Evolutionary conservation across 2,329 filamentous ascomycete genomes (phyloP), one percentile per base, ranked within the genome.

Genomic region (Stagonosporopsis chrysanthemi): DNA sequence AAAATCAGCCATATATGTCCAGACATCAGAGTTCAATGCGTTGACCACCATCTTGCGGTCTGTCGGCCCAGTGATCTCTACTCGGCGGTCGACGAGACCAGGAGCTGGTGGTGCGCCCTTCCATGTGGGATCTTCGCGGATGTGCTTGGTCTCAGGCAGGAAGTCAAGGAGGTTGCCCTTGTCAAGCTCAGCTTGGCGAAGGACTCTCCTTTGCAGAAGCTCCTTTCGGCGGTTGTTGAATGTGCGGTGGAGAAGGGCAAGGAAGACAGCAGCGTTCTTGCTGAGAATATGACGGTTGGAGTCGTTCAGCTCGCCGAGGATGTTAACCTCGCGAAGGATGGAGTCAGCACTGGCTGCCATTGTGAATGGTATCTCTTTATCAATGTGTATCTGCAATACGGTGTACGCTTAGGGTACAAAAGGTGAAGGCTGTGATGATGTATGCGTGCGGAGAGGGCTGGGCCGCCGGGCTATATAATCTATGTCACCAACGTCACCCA

Each of bases 1-100:
- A 67, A 99, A 96, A 79, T 99, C 95, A 44, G 95, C 95, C 95
- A 99, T 99, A 74, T 98, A 99, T 54, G 94, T 98, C 90, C 91
- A 98, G 23, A 98, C 95, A 72, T 98, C 86, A 42, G 94, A 89
- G 79, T 98, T 99, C 76, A 98, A 76, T 9, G 95, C 95, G 77
- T 99, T 99, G 62, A 98, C 91, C 44, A 98, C 92, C 95, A 99
- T 99, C 86, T 98, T 99, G 67, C 95, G 86, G 80, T 98, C 95
- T 6, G 93, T 97, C 1, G 95, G 95, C 8, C 95, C 95, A 5
- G 95, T 99, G 73, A 98, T 99, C 83, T 99, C 95, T 29, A 97
- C 91, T 60, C 95, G 88, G 65, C 95, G 89, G 81, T 99, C 95
- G 41, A 97, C 88, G 53, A 98, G 85, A 56, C 95, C 95, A 0